phyloP scores from a whole-genome alignment of 257 asterid species.

The Nicotiana undulata region DNA sequence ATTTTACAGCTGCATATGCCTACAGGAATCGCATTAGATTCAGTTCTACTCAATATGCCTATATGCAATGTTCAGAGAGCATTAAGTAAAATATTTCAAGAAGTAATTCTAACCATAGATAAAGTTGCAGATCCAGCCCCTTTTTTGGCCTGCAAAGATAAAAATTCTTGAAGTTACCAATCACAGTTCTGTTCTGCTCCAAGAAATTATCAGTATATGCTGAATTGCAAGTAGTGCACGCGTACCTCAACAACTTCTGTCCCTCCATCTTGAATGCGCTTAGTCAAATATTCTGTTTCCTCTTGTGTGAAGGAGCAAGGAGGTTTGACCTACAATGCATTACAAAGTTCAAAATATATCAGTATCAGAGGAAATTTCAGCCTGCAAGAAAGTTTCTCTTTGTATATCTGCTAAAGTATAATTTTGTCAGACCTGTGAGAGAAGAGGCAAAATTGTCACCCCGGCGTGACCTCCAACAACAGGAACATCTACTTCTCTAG shows the following conservation, averaged over 20 bases:
- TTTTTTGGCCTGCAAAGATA: constrained; percentile 75
- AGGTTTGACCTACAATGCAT: constrained; percentile 57
- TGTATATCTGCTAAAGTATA: background rate
- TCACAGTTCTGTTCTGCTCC: background rate
- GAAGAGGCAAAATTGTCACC: constrained; percentile 88
- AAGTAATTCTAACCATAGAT: constrained; percentile 58
- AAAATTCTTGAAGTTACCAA: background rate
- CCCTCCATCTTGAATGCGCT: constrained; percentile 97
- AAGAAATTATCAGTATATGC: background rate
- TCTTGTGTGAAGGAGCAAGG: constrained; percentile 67
- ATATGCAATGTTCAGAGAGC: background rate
- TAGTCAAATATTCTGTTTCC: constrained; percentile 69
- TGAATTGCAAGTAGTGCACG: background rate
- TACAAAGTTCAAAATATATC: background rate
- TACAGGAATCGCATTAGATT: constrained; percentile 10
- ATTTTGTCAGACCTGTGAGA: constrained; percentile 65
- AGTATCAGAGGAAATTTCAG: background rate
- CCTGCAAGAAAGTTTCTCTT: background rate
- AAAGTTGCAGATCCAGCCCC: constrained; percentile 99
- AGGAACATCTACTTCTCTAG: constrained; percentile 86
- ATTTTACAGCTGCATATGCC: constrained; percentile 97
- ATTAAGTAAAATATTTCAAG: background rate
- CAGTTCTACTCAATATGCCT: background rate
- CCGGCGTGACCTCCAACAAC: constrained; percentile 99
- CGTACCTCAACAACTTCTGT: constrained; percentile 96